Percentiles rank a stretch among this genome's conserved stretches.
phyloP scores from a whole-genome alignment of 2,329 filamentous ascomycete genomes.

The Torrubiella hemipterigena region DNA sequence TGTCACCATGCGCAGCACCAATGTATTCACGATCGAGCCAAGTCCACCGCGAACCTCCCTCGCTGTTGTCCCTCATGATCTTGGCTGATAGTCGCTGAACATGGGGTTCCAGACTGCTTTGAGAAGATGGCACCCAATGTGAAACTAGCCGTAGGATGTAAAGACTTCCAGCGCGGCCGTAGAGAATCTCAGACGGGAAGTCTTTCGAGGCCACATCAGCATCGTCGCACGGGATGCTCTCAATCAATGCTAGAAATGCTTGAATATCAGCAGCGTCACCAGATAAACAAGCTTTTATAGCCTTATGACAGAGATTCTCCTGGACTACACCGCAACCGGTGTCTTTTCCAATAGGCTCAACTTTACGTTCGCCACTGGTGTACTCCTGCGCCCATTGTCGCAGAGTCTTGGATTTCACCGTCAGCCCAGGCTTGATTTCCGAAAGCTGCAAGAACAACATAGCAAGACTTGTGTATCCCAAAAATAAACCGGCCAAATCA shows the following conservation, averaged over 20 bases:
- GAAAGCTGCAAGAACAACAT: slow-evolving; percentile 42
- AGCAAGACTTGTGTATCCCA: slow-evolving; percentile 42
- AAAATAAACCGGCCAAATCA: slow-evolving; percentile 34
- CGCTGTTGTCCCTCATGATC: too few species aligned
- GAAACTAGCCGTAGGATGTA: slow-evolving; percentile 55
- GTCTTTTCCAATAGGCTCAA: slow-evolving; percentile 15
- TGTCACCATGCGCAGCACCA: slow-evolving; percentile 55
- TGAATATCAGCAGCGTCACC: slow-evolving; percentile 25
- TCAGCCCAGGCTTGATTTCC: slow-evolving; percentile 26
- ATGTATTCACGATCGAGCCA: slow-evolving; percentile 53
- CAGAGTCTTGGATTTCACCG: slow-evolving; percentile 27
- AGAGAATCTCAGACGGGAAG: slow-evolving; percentile 48
- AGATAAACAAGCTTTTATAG: slow-evolving; percentile 30
- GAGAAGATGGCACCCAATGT: slow-evolving; percentile 38
- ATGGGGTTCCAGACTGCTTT: slow-evolving; percentile 31
- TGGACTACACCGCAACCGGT: slow-evolving; percentile 32
- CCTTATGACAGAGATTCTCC: slow-evolving; percentile 35
- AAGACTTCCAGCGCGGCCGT: slow-evolving; percentile 55
- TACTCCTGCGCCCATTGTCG: slow-evolving; percentile 35
- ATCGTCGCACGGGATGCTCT: too few species aligned
- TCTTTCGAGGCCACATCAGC: too few species aligned
- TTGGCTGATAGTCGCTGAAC: slow-evolving; percentile 37
- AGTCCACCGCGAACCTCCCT: too few species aligned
- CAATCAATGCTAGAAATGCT: slow-evolving; percentile 23
- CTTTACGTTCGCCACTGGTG: slow-evolving; percentile 24